A percentile compares a stretch with the other conserved stretches of the same genome.
Conservation (phyloP, 2,329 filamentous ascomycete genomes). For the Colletotrichum nymphaeae region DNA sequence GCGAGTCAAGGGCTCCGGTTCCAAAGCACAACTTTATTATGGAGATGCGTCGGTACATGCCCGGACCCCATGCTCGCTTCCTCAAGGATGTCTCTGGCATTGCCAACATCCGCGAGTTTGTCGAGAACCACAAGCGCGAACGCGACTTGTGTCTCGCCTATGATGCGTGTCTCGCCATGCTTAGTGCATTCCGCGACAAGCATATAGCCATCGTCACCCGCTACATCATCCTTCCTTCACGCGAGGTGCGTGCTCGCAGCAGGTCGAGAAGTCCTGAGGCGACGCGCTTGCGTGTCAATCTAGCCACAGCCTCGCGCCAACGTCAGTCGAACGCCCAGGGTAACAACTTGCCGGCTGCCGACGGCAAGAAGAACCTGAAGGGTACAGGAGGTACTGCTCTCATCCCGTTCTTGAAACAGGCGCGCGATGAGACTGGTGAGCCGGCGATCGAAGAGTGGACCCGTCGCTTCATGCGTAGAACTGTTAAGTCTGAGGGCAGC, state of each 20-base stretch:
- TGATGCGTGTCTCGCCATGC: conserved; percentile 85
- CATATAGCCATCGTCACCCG: conserved; percentile 97
- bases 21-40: conserved; percentile 87
- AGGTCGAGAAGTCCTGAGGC: conserved; percentile 68
- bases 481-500: conserved; percentile 60
- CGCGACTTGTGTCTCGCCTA: conserved; percentile 81
- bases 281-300: conserved; percentile 65
- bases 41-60: conserved; percentile 98
- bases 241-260: conserved; percentile 75
- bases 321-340: conserved; percentile 40
- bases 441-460: conserved; percentile 81
- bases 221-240: conserved; percentile 92
- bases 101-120: conserved; percentile 89
- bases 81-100: conserved; percentile 82
- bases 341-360: conserved; percentile 37
- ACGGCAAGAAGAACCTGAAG: conserved; percentile 71
- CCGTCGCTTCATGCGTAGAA: conserved; percentile 66
- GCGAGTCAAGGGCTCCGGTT: conserved; percentile 52
- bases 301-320: conserved; percentile 69
- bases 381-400: conserved; percentile 94
- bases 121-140: conserved; percentile 71
- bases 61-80: conserved; percentile 90
- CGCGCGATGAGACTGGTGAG: conserved; percentile 94
- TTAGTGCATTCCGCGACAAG: conserved; percentile 82
- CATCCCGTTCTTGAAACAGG: conserved; percentile 96